Base-by-base conservation (phyloP, 306 rosid genomes). In the Senna siamea region DNA sequence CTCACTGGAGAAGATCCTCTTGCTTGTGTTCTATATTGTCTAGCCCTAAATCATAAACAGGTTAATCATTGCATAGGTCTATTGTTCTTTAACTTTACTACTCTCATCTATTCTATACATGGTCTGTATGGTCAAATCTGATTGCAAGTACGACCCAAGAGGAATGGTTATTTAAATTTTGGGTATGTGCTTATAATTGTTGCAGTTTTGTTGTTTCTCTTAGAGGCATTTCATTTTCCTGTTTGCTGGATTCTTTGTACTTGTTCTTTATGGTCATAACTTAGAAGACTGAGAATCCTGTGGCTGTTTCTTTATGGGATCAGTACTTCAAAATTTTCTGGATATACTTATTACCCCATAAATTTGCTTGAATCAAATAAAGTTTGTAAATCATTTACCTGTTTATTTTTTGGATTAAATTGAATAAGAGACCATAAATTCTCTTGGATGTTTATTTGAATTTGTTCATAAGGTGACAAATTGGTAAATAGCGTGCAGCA, bases 1-100 rank as follows among this genome's bases (percentile, higher is more conserved):
- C 82, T 87, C 38, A 80, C 92, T 35, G 85, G 83, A 64, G 85
- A 81, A 76, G 92, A 93, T 77, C 90, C 84, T 72, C 35, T 80
- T 54, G 98, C 87, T 9, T 84, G 84, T 83, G 76, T 86, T 65
- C 80, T 93, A 0, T 90, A 87, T 82, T 78, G 89, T 83, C 86
- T 93, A 50, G 91, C 95, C 72, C 82, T 93, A 73, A 90, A 85
- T 78, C 97, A 90, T 80, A 93, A 93, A 70, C 96, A 93, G 96
- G 98, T 90, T 52, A 34, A 4, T 67, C 20, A 15, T 52, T 47
- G 53, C 46, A 17, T 37, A 14, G 41, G 34, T 19, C 65, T 26
- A 20, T 37, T 62, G 30, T 66, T 70, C 57, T 13, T 62, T 63
- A 62, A 17, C 28, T 64, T 70, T 19, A 6, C 14, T 34, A 12